These are phyloP conservation scores for Rosa rugosa DNA, from an alignment of 306 rosid species.

Conservation along the genomic window DNA sequence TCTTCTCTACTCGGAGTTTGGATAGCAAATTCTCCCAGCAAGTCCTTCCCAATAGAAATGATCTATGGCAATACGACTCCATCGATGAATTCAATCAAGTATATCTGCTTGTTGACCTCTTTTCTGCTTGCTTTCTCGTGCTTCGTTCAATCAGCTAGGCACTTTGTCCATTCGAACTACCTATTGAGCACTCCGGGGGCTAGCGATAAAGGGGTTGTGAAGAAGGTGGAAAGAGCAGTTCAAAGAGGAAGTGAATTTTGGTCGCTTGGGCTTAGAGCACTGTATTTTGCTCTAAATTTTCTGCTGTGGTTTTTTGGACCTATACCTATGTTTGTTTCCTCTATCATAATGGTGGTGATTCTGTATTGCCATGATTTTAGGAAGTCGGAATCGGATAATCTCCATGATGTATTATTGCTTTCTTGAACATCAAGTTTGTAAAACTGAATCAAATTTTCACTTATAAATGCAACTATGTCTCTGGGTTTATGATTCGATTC, in stretches of 20 bases:
- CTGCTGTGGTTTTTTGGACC: slow-evolving; percentile 84
- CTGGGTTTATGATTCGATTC: not conserved
- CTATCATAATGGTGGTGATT: slow-evolving; percentile 44
- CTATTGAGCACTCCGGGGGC: slow-evolving; percentile 57
- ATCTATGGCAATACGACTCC: slow-evolving; percentile 62
- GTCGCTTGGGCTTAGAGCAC: slow-evolving; percentile 71
- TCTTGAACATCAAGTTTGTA: slow-evolving; percentile 3
- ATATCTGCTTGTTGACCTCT: slow-evolving; percentile 49
- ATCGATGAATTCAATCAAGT: slow-evolving; percentile 48
- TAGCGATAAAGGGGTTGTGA: slow-evolving; percentile 24
- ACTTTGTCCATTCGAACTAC: slow-evolving; percentile 67
- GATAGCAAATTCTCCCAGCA: slow-evolving; percentile 46
- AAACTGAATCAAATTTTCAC: not conserved
- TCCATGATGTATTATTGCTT: not conserved
- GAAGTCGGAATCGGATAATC: slow-evolving; percentile 2
- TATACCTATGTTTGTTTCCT: slow-evolving; percentile 64
- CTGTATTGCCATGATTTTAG: slow-evolving; percentile 49
- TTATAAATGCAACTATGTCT: not conserved
- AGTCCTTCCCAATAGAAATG: slow-evolving; percentile 34
- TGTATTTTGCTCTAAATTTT: slow-evolving; percentile 63
- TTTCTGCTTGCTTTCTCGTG: slow-evolving; percentile 69
- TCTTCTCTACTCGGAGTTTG: slow-evolving; percentile 75
- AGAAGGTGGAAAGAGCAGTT: slow-evolving; percentile 50
- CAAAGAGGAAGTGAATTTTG: slow-evolving; percentile 70
- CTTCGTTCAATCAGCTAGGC: slow-evolving; percentile 68